phyloP scores from a whole-genome alignment of 495 filamentous ascomycete species.

The Filosporella fistucella region DNA sequence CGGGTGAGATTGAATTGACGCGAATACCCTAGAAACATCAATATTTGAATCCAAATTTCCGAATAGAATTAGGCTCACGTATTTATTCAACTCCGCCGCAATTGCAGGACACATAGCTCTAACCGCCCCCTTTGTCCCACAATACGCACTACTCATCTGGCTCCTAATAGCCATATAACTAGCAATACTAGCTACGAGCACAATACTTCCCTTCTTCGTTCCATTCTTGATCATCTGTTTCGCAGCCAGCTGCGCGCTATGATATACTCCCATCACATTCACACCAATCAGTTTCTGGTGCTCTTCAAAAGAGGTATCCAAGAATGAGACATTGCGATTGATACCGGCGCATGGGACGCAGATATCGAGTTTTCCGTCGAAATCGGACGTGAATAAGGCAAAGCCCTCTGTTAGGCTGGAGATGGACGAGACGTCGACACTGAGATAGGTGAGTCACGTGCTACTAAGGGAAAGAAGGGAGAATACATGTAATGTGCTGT shows the following conservation, averaged over 20 bases:
- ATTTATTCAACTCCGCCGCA: conserved; percentile 71
- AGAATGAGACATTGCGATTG: conserved; percentile 32
- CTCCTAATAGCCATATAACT: conserved; percentile 35
- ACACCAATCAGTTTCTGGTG: conserved; percentile 34
- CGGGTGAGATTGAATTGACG: conserved; percentile 70
- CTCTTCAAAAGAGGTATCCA: conserved; percentile 39
- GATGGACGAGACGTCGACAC: conserved; percentile 11
- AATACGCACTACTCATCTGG: conserved; percentile 28
- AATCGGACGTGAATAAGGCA: conserved; percentile 32
- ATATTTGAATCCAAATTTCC: conserved; percentile 82
- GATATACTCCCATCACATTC: conserved; percentile 22
- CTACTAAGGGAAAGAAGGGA: not conserved
- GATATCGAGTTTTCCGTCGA: conserved; percentile 35
- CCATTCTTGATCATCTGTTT: conserved; percentile 44
- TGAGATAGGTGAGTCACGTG: not conserved
- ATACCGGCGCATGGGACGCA: conserved; percentile 38
- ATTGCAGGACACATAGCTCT: conserved; percentile 27
- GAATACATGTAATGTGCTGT: conserved; percentile 32
- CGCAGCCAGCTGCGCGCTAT: conserved; percentile 41
- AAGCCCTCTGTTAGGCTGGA: conserved; percentile 12
- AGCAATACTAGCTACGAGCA: conserved; percentile 44
- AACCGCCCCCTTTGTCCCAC: conserved; percentile 29
- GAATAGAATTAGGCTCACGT: conserved; percentile 72
- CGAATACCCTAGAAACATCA: conserved; percentile 62
- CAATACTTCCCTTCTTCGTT: conserved; percentile 40